Base-by-base conservation (phyloP, 768 basidiomycete genomes). In the Leccinum imitatum region DNA sequence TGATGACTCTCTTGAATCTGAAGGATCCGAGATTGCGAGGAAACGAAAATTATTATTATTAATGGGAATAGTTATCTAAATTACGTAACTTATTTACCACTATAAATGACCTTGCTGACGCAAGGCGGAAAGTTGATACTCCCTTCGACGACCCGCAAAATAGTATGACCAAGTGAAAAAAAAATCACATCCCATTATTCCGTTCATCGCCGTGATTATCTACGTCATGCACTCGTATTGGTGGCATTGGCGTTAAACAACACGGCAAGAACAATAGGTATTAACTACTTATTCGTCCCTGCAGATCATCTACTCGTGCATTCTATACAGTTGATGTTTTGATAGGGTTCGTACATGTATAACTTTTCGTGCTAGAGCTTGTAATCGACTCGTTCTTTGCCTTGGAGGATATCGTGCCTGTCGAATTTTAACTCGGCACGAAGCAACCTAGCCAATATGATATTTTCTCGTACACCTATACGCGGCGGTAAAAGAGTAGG, bases 391-490 rank as follows among this genome's bases (percentile, higher is more conserved):
- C 6, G 10, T 39, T 52, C 21, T 53, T 17, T 19, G 2, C 44
- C 19, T 46, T 19, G 41, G 35, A 15, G 14, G 35, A 37, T 37
- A 17, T 39, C 7, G 8, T 19, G 8, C n/a, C 9, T 19, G 41
- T 19, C n/a, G n/a, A 6, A 46, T 11, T 9, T 19, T 10, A 46
- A 46, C 19, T 10, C 14, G 31, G 21, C 15, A 37, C 11, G 10
- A 13, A 21, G 19, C 19, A 31, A 56, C 5, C 23, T 23, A 48
- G 21, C 2, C 13, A 48, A 25, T 25, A 48, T 30, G 30, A 30
- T 23, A 25, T 25, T 25, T 25, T 25, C 76, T 98, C 95, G 75
- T 94, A 96, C 23, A 98, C 95, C 87, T 96, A 47, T 1, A 0
- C 15, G 33, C 33, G 31, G 37, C 44, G 47, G 47, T 48, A 14